Base-by-base conservation (phyloP, 331 rosid genomes). In the Phaseolus coccineus region DNA sequence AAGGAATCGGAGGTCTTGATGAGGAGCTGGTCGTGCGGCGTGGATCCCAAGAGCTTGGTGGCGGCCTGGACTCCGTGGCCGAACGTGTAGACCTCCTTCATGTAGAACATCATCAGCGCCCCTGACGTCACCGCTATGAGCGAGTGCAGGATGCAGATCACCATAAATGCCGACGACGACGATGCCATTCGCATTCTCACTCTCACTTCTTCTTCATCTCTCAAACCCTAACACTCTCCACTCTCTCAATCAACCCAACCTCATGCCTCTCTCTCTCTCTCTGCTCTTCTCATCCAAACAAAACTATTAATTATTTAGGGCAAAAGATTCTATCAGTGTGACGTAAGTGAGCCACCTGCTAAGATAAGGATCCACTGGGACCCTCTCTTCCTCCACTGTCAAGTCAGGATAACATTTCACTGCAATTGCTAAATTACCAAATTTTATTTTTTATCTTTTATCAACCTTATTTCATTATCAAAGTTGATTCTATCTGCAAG, bases 1-100 rank as follows among this genome's bases (percentile, higher is more conserved):
- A 94, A 94, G 0, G 98, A 92, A 77, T 89, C 98, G 84, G 97
- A 94, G 87, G 97, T 94, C 80, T 85, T 96, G 70, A 94, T 91
- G 77, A 94, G 85, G 25, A 94, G 95, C 84, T 92, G 98, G 63
- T 94, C 98, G 80, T 94, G 98, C 10, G 98, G 92, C 14, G 97
- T 92, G 0, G 97, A 94, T 16, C 98, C 98, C 64, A 92, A 84
- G 0, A 94, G 96, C 93, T 87, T 90, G 3, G 86, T 82, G 8
- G 98, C 97, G 0, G 85, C 76, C 70, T 84, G 84, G 8, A 73
- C 73, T 5, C 98, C 98, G 70, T 94, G 98, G 6, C 97, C 98
- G 74, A 94, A 80, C 13, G 89, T 80, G 90, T 92, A 94, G 0
- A 94, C 83, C 27, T 92, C 98, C 85, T 85, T 88, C 97, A 94